Evolutionary conservation across 805 yeast species (phyloP).

Genomic region (Spencermartinsiella europaea): DNA sequence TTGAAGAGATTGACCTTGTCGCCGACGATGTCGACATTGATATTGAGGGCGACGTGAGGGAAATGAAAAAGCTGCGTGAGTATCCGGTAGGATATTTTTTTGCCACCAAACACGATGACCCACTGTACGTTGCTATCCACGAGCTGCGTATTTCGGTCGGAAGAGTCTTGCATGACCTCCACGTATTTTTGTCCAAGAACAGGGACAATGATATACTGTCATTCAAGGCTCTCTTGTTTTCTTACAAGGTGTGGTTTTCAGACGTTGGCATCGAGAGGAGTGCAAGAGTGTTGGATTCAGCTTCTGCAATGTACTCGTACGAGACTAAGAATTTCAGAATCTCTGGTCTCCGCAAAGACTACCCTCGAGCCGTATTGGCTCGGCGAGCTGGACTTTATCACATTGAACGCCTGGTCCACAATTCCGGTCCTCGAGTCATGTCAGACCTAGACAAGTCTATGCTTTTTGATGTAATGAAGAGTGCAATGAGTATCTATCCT

Average conservation of each 20-base stretch:
- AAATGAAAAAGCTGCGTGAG: conserved; percentile 49
- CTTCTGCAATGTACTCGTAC: conserved; percentile 50
- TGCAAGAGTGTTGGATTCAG: conserved; percentile 49
- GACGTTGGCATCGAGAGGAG: conserved; percentile 74
- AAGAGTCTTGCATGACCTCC: conserved; percentile 54
- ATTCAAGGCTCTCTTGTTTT: conserved; percentile 56
- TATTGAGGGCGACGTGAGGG: conserved; percentile 33
- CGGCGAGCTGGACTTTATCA: conserved; percentile 70
- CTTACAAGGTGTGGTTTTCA: conserved; percentile 69
- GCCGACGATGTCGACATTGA: conserved; percentile 19
- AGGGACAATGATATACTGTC: conserved; percentile 61
- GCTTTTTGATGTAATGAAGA: conserved; percentile 56
- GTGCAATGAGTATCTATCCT: conserved; percentile 66
- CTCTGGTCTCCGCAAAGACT: conserved; percentile 59
- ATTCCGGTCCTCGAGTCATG: conserved; percentile 68
- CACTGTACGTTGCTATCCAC: conserved; percentile 51
- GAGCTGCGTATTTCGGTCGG: conserved; percentile 57
- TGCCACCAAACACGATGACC: conserved; percentile 44
- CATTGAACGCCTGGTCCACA: conserved; percentile 63
- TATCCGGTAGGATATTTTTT: conserved; percentile 64
- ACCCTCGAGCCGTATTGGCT: conserved; percentile 73
- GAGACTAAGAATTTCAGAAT: conserved; percentile 57
- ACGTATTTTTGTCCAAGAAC: conserved; percentile 41
- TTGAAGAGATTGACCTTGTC: conserved; percentile 20
- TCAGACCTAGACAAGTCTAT: conserved; percentile 58